Evolutionary conservation across 495 filamentous ascomycete genomes (phyloP), one percentile per base, ranked within the genome.

Genomic region (Niebla homalea): DNA sequence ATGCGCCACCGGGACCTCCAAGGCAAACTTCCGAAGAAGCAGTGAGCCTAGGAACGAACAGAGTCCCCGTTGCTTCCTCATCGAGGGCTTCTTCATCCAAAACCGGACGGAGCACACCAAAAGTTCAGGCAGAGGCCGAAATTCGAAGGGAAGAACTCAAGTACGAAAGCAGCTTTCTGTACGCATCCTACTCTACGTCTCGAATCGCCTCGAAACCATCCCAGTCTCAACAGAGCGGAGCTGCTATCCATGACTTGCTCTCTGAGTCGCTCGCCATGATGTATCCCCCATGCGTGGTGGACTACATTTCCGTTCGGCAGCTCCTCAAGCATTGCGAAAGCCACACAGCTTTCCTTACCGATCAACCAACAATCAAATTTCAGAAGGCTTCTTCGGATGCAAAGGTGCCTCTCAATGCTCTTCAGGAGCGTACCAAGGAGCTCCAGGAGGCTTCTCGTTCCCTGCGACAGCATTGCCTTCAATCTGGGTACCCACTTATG

Each of bases 91-190:
- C 14, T 16, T 16, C 45, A 3, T 11, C 16, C 18, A 41, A 22
- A 18, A 22, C 39, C 5, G 21, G 18, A 18, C 39, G 16, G 18
- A 41, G 39, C 39, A 41, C 39, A 18, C 39, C 21, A 41, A 18
- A 18, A 15, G 18, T 41, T 22, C 6, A 41, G 7, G 21, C 21
- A 8, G 39, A 22, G 18, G 21, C 19, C 18, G 15, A 18, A 22
- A 26, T 48, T 5, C 29, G 23, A 26, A 3, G 29, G 14, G 26
- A 35, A 22, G 32, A n/a, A 26, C n/a, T 35, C 45, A 48, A 10
- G 14, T 48, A 48, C 36, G 23, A 35, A 10, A 48, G 45, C 45
- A 48, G 45, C 25, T 22, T 48, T 26, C 26, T 48, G 2, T 48
- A 48, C 21, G 45, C 45, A 15, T 48, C 45, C 7, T 48, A 36